Evolutionary conservation across 2,329 filamentous ascomycete species (phyloP), one percentile per base, ranked within the genome.

Genomic region (Bipolaris cookei): DNA sequence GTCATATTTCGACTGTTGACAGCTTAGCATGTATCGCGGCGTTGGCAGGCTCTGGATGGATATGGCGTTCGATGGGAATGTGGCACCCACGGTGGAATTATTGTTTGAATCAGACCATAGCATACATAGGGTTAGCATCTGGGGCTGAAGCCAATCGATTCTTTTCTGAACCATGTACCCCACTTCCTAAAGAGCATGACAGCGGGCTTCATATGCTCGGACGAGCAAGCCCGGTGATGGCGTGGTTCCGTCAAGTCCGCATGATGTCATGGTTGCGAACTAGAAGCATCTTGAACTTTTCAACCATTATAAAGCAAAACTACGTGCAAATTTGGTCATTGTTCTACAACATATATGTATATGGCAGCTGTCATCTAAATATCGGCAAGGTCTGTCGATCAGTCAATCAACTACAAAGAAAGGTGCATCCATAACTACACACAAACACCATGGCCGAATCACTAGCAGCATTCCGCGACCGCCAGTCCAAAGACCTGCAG

Each of bases 401-500:
- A 32, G 14, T 20, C n/a, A 14, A 35, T 25, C 20, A 18, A 39
- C 13, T 18, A 11, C 13, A 37, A 28, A 13, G 5, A 30, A 11
- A 8, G 18, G 32, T 10, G 32, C 44, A 47, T 21, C 37, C 34
- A 28, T 23, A 39, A 10, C 35, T 11, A 46, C 21, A 51, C 28
- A 25, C 21, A 30, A 16, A 44, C 32, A 56, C 30, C 41, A 73
- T 73, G 71, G 62, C 71, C 25, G 67, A 72, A 56, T 70, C 68
- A 25, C 56, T 74, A 43, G 71, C 71, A 49, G 71, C 70, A 18
- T 72, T 74, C 58, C 66, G 71, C 46, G 62, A 68, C 32, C 59
- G 59, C 23, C 57, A 68, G 45, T 72, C 69, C 49, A 63, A 62
- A 41, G 69, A 74, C 11, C 65, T 74, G 11, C 65, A 62, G 20